These are phyloP conservation scores for Claviceps arundinis DNA, from an alignment of 2,329 filamentous ascomycete species.

Conservation along the genomic window DNA sequence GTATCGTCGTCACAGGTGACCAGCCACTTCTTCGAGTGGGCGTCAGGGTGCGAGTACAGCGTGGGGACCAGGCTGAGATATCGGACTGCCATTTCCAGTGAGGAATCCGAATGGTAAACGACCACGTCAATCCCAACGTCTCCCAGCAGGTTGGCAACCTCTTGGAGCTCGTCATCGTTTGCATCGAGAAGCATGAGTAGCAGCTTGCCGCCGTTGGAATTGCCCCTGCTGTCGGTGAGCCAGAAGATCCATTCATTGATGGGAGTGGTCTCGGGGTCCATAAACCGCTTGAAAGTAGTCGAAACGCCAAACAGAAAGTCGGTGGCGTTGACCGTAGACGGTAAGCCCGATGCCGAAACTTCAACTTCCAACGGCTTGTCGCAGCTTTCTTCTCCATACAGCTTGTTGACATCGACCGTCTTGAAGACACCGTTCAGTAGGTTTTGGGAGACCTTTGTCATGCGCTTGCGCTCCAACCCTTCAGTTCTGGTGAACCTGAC, in stretches of 20 bases:
- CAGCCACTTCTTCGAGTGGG: constrained; percentile 41
- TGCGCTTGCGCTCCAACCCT: constrained; percentile 33
- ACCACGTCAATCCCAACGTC: constrained; percentile 42
- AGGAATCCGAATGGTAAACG: constrained; percentile 39
- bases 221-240: constrained; percentile 42
- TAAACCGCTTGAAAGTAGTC: constrained; percentile 42
- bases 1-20: constrained; percentile 53
- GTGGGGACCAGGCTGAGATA: constrained; percentile 42
- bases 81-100: constrained; percentile 43
- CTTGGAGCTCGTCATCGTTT: constrained; percentile 34
- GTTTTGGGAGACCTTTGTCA: constrained; percentile 35
- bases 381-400: constrained; percentile 29
- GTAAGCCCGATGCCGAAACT: constrained; percentile 36
- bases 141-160: constrained; percentile 32
- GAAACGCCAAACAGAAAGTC: constrained; percentile 48
- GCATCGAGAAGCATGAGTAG: constrained; percentile 41
- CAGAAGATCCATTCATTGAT: constrained; percentile 48
- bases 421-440: constrained; percentile 36
- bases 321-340: constrained; percentile 37
- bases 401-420: constrained; percentile 32
- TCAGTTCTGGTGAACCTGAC: constrained; percentile 34
- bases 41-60: constrained; percentile 37
- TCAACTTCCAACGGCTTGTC: constrained; percentile 35
- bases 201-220: constrained; percentile 43
- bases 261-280: constrained; percentile 35